These are phyloP conservation scores for Lentinula guzmanii DNA, from an alignment of 768 basidiomycete genomes.

Conservation along the genomic window DNA sequence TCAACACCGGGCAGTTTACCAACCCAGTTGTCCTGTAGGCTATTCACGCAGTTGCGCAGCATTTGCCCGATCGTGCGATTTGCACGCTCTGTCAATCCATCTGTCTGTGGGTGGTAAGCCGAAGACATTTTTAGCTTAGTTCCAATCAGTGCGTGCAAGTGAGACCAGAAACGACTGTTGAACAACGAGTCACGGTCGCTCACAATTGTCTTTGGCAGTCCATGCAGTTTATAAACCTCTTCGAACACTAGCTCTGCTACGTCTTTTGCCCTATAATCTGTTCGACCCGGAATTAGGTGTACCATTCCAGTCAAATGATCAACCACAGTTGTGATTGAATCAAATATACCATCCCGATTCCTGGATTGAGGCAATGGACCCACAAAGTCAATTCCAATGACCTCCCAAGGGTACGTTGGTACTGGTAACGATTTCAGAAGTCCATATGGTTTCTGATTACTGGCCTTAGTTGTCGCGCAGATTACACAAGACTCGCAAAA, in stretches of 20 bases:
- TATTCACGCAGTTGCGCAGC: slow-evolving; percentile 12
- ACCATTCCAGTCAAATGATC: slow-evolving; percentile 18
- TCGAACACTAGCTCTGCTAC: slow-evolving; percentile 23
- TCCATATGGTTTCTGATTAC: slow-evolving; percentile 8
- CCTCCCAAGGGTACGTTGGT: slow-evolving; percentile 10
- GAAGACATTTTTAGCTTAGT: slow-evolving; percentile 10
- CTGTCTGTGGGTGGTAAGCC: slow-evolving; percentile 6
- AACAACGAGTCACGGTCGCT: slow-evolving; percentile 22
- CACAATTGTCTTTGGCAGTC: slow-evolving; percentile 16
- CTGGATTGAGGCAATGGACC: slow-evolving; percentile 10
- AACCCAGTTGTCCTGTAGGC: slow-evolving; percentile 16
- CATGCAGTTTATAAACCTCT: slow-evolving; percentile 21
- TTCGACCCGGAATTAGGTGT: slow-evolving; percentile 15
- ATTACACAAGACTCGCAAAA: slow-evolving; percentile 19
- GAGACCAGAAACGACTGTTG: slow-evolving; percentile 18
- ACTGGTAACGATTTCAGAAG: not conserved
- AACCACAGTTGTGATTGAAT: slow-evolving; percentile 5
- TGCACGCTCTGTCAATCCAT: slow-evolving; percentile 6
- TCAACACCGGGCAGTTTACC: slow-evolving; percentile 9
- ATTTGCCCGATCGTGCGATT: slow-evolving; percentile 18
- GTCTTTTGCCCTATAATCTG: slow-evolving; percentile 18
- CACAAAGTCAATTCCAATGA: slow-evolving; percentile 14
- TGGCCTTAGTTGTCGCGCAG: slow-evolving; percentile 6
- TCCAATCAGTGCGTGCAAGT: slow-evolving; percentile 9
- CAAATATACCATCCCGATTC: too few species aligned